Percentiles rank a stretch among this genome's conserved stretches.
These are phyloP conservation scores for Tricholoma saponaceum DNA, from an alignment of 768 basidiomycete genomes.

Conservation along the genomic window DNA sequence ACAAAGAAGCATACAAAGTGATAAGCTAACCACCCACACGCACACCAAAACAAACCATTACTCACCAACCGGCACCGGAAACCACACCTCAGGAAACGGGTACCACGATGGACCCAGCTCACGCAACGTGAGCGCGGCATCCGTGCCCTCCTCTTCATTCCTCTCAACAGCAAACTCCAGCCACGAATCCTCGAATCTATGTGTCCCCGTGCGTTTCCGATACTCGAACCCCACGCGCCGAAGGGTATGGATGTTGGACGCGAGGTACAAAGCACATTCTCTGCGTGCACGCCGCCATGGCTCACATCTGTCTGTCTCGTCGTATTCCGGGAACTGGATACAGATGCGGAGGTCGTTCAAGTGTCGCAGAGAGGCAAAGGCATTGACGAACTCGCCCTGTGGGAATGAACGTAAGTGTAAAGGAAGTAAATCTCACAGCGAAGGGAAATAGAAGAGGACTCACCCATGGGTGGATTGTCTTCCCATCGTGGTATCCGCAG, in stretches of 20 bases:
- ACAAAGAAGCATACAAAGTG: not conserved
- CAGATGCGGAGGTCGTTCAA: slow-evolving; percentile 30
- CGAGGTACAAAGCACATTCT: slow-evolving; percentile 33
- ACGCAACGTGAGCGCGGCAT: slow-evolving; percentile 15
- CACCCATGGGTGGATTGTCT: slow-evolving; percentile 36
- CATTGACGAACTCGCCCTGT: slow-evolving; percentile 30
- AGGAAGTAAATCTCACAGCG: not conserved
- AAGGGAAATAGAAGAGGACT: slow-evolving; percentile 8
- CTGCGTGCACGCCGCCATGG: slow-evolving; percentile 28
- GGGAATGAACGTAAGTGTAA: slow-evolving; percentile 4
- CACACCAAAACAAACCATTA: not conserved
- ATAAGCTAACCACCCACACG: not conserved
- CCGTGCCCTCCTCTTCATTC: slow-evolving; percentile 6
- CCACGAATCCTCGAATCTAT: slow-evolving; percentile 39
- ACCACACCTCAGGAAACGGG: slow-evolving; percentile 39
- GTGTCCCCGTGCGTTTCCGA: slow-evolving; percentile 33
- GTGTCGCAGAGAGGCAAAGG: slow-evolving; percentile 20
- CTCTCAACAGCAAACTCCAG: slow-evolving; percentile 34
- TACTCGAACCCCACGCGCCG: slow-evolving; percentile 36
- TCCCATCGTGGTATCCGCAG: slow-evolving; percentile 38
- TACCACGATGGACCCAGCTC: slow-evolving; percentile 35
- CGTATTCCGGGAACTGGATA: slow-evolving; percentile 34
- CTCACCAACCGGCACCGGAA: slow-evolving; percentile 10
- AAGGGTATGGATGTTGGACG: slow-evolving; percentile 25
- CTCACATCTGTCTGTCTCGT: slow-evolving; percentile 27